A percentile compares a stretch with the other conserved stretches of the same genome.
Evolutionary conservation across 306 rosid species (phyloP).

Genomic region (Citrullus colocynthis): DNA sequence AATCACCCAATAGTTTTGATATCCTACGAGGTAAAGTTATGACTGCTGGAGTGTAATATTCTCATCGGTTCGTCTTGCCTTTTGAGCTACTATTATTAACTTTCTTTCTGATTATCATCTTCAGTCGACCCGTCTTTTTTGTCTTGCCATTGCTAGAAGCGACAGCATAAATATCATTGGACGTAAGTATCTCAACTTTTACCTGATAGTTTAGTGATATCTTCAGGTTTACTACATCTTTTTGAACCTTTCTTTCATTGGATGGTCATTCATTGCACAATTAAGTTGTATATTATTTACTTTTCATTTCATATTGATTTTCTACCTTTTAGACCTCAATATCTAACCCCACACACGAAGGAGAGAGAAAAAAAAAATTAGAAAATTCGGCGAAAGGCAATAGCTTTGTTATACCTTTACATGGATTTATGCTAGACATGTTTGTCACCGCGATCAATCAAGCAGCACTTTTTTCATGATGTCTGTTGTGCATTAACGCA

Average conservation of each 20-base stretch:
- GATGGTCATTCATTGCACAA: neutral
- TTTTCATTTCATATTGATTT: neutral
- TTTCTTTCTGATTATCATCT: slow-evolving; percentile 12
- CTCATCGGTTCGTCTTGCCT: neutral
- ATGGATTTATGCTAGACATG: neutral
- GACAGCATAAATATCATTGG: slow-evolving; percentile 61
- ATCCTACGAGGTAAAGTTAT: slow-evolving; percentile 13
- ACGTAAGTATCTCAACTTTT: slow-evolving; percentile 48
- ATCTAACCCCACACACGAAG: neutral
- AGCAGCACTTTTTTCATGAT: neutral
- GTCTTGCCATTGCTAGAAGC: slow-evolving; percentile 59
- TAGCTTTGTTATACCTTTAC: neutral
- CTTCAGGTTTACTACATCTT: neutral
- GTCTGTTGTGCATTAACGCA: slow-evolving; percentile 22
- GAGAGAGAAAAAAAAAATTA: neutral
- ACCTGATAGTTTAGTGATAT: neutral
- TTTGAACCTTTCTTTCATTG: neutral
- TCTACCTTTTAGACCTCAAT: neutral
- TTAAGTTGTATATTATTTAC: neutral
- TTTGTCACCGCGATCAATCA: neutral
- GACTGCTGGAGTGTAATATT: neutral
- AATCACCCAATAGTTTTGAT: slow-evolving; percentile 18
- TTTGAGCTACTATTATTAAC: neutral
- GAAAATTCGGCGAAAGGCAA: no score
- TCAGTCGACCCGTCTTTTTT: slow-evolving; percentile 30